These are phyloP conservation scores for Paspalum notatum DNA, from an alignment of 176 grass and related monocot species.

Conservation along the genomic window DNA sequence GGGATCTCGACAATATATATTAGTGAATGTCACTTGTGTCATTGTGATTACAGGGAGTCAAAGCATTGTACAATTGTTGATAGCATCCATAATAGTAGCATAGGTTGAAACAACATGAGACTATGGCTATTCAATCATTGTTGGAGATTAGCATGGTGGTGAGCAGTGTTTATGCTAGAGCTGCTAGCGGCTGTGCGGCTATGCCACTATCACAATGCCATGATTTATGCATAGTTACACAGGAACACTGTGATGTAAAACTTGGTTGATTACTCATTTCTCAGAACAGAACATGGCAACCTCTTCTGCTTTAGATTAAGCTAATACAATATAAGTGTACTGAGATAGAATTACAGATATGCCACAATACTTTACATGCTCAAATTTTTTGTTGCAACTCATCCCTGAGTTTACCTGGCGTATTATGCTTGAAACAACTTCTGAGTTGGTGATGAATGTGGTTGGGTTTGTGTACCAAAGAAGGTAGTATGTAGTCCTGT, in stretches of 20 bases:
- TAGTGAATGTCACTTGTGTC: background rate
- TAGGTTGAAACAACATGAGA: background rate
- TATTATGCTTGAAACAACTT: background rate
- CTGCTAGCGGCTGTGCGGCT: background rate
- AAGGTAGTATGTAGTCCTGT: background rate
- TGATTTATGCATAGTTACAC: background rate
- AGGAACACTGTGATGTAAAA: background rate
- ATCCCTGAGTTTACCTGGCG: background rate
- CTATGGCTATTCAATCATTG: background rate
- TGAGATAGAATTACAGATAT: background rate
- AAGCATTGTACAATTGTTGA: background rate
- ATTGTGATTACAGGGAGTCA: background rate
- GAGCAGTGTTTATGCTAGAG: background rate
- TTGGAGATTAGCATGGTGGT: background rate
- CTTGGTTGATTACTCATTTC: background rate
- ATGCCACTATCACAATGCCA: background rate
- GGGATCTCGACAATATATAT: background rate
- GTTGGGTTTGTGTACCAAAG: background rate
- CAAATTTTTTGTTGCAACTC: background rate
- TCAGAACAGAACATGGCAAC: background rate
- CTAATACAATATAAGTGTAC: background rate
- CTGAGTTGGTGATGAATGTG: background rate
- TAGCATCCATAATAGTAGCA: background rate
- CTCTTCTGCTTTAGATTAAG: slow-evolving; percentile 14
- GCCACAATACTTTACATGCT: background rate